Percentiles rank a stretch among this genome's conserved stretches.
Conservation (phyloP, 2,329 filamentous ascomycete species). For the Penicillium sclerotiorum region DNA sequence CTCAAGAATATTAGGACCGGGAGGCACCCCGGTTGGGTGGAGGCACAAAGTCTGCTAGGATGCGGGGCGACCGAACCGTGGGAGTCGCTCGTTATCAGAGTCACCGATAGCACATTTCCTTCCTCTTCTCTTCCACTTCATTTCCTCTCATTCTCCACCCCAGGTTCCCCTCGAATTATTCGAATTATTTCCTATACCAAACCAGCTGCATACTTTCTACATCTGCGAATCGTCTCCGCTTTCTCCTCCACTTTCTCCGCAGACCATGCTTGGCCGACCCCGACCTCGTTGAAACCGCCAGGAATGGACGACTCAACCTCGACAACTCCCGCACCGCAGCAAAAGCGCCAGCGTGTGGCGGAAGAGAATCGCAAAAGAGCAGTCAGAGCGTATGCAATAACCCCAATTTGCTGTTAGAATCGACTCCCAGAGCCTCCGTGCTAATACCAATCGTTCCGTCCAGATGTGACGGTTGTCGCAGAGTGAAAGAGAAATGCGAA, state of each 20-base stretch:
- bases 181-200: background rate
- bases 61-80: conserved; percentile 16
- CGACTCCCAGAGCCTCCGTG: background rate
- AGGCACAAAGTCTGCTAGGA: conserved; percentile 11
- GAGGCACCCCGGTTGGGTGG: background rate
- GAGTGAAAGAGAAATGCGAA: conserved; percentile 61
- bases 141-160: background rate
- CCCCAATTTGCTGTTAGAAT: background rate
- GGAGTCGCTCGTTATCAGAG: conserved; percentile 12
- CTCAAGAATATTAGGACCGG: background rate
- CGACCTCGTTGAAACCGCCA: conserved; percentile 29
- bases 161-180: background rate
- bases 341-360: conserved; percentile 44
- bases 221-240: background rate
- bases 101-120: conserved; percentile 9
- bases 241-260: conserved; percentile 14
- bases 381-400: conserved; percentile 40
- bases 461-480: conserved; percentile 59
- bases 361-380: conserved; percentile 47
- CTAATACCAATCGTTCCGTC: conserved; percentile 15
- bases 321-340: conserved; percentile 27
- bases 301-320: conserved; percentile 36
- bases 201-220: too few relatives aligned
- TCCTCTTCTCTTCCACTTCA: conserved; percentile 3
- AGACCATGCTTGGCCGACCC: conserved; percentile 29